Conservation (phyloP, 2,329 filamentous ascomycete species). For the Pseudopithomyces chartarum region DNA sequence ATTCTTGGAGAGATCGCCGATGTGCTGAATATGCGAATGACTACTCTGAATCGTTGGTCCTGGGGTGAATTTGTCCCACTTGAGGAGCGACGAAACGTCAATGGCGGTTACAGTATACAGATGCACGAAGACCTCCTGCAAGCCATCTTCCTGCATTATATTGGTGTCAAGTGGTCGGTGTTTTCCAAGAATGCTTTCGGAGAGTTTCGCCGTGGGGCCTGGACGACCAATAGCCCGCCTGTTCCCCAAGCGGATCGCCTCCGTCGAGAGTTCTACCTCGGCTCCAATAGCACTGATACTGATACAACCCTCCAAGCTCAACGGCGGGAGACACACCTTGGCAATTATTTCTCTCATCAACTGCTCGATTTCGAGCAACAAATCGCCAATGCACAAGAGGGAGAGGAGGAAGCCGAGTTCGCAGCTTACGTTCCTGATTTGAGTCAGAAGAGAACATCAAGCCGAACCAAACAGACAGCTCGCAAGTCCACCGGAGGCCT, state of each 20-base stretch:
- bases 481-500: neutral
- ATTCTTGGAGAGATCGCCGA: conserved; percentile 38
- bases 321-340: conserved; percentile 22
- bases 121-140: conserved; percentile 40
- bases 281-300: conserved; percentile 2
- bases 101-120: conserved; percentile 32
- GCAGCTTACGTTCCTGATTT: conserved; percentile 4
- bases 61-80: conserved; percentile 36
- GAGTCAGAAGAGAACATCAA: neutral
- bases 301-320: conserved; percentile 22
- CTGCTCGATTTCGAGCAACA: conserved; percentile 30
- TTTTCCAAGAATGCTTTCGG: conserved; percentile 34
- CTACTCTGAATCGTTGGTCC: conserved; percentile 31
- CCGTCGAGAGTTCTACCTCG: conserved; percentile 34
- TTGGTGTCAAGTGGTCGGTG: conserved; percentile 39
- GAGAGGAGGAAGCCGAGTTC: conserved; percentile 39
- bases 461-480: conserved; percentile 13
- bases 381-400: conserved; percentile 28
- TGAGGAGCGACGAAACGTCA: conserved; percentile 36
- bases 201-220: conserved; percentile 24
- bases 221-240: conserved; percentile 21
- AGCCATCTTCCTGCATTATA: conserved; percentile 40
- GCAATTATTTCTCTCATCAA: conserved; percentile 32
- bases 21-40: conserved; percentile 39
- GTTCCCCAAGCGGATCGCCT: conserved; percentile 24